Base-by-base conservation (phyloP, 495 filamentous ascomycete genomes). In the Aspergillus ellipticus region DNA sequence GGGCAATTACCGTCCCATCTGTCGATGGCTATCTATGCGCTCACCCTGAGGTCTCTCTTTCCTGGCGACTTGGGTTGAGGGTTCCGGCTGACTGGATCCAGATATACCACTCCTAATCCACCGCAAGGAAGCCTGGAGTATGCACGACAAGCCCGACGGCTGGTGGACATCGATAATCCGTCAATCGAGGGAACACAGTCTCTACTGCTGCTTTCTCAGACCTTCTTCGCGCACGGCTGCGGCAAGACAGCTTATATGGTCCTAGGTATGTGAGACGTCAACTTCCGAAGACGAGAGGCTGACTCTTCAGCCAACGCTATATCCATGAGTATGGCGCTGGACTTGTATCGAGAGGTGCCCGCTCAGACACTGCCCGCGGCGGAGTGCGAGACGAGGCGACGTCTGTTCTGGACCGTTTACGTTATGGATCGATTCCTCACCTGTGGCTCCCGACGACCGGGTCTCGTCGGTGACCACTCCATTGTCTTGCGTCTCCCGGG, bases 241-340 rank as follows among this genome's bases (percentile, higher is more conserved):
- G 87, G 89, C 20, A 92, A 89, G 73, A 91, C 88, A 67, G 85
- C 87, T 1, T 93, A 90, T 61, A 95, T 95, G 89, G 79, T 89
- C 17, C 71, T 95, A 42, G 80, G 88, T 91, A 83, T 6, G 81
- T 65, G 48, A 1, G 5, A 15, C 29, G 7, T 42, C 29, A 4
- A 17, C 26, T 41, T 49, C 11, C 8, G 28, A 22, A 9, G 15
- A 28, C 26, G 13, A 21, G 22, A n/a, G 5, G 41, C 17, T 53
- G 11, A 45, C 37, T 6, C 29, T 24, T 20, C 42, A 92, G 89
- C 86, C 57, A 90, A 80, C 55, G 88, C 86, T 16, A 84, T 89
- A 35, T 88, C 86, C 9, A 93, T 92, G 89, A 85, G 85, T 9
- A 80, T 91, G 61, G 87, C 88, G 11, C 76, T 93, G 11, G 88